Conservation (phyloP, 2,329 filamentous ascomycete species). For the Apiospora sp. region DNA sequence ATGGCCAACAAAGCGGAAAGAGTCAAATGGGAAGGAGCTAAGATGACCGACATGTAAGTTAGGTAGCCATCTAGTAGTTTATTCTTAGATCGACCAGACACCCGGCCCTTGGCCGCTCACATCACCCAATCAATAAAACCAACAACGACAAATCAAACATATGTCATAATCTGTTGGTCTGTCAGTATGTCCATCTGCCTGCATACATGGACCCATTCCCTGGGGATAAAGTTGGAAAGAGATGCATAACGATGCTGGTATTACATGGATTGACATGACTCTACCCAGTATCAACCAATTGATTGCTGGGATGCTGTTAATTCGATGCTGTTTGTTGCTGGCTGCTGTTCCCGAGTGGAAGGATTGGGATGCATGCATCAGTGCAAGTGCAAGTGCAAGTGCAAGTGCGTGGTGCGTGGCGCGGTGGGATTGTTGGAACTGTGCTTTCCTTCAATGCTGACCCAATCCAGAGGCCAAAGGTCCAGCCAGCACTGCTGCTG, state of each 20-base stretch:
- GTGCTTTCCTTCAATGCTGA: background rate
- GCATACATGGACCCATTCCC: no score
- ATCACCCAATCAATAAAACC: background rate
- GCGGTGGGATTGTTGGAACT: background rate
- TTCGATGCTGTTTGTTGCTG: background rate
- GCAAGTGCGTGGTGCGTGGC: background rate
- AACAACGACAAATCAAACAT: background rate
- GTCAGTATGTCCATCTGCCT: no score
- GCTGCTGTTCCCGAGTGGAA: conserved; percentile 15
- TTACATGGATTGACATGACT: background rate
- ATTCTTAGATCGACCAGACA: conserved; percentile 5
- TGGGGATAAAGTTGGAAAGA: background rate
- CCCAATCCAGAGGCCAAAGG: background rate
- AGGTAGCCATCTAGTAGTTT: background rate
- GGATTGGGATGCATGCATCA: conserved; percentile 15
- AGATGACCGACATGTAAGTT: conserved; percentile 4
- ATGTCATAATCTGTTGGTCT: no score
- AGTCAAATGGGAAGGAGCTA: conserved; percentile 16
- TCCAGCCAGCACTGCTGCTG: background rate
- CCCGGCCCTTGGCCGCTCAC: background rate
- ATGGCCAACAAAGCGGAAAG: background rate
- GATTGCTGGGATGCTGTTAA: background rate
- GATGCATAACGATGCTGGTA: background rate
- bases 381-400: background rate
- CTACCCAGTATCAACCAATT: background rate